Evolutionary conservation across 495 filamentous ascomycete species (phyloP).

Genomic region (Tuber umbilicatum): DNA sequence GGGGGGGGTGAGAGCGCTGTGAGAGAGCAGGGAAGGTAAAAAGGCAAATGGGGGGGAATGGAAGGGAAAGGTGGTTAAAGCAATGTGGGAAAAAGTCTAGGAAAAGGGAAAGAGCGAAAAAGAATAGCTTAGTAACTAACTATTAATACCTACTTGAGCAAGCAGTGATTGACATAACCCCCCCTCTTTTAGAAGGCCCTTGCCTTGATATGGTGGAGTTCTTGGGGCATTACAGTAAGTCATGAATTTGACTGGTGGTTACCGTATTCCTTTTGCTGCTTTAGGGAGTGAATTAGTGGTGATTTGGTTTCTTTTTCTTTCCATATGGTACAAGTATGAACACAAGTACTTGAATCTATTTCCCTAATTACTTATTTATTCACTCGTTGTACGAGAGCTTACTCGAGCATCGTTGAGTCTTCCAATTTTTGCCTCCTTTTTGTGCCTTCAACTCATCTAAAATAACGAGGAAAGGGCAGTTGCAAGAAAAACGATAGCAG

Average conservation of each 20-base stretch:
- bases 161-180: not conserved
- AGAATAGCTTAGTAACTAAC: not conserved
- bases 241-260: not conserved
- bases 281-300: not conserved
- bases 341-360: not conserved
- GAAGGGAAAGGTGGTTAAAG: not conserved
- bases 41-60: not conserved
- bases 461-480: not conserved
- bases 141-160: not conserved
- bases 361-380: not conserved
- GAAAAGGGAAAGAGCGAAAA: not conserved
- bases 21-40: not conserved
- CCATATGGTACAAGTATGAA: not conserved
- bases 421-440: not conserved
- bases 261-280: not conserved
- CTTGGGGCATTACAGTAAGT: not conserved
- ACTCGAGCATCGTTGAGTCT: not conserved
- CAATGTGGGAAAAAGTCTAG: not conserved
- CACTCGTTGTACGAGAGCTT: not conserved
- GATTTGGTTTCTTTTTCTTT: not conserved
- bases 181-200: not conserved
- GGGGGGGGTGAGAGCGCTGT: not conserved
- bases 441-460: not conserved
- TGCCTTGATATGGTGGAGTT: not conserved
- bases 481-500: not conserved